Conservation (phyloP, 495 filamentous ascomycete species). For the Umbilicaria muhlenbergii region DNA sequence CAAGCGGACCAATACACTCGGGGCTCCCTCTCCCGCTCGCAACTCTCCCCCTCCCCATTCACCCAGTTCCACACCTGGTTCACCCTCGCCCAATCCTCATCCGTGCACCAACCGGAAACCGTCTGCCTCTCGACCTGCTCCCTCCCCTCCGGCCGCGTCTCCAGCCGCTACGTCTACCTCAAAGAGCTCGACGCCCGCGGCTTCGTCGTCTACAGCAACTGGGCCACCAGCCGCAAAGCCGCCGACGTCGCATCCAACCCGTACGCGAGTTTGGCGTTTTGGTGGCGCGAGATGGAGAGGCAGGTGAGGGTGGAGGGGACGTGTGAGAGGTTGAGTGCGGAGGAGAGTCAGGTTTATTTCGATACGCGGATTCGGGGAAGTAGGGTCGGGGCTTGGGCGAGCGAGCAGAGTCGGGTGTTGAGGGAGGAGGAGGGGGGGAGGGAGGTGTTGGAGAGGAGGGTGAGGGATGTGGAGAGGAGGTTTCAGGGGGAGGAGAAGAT, state of each 20-base stretch:
- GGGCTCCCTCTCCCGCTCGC: constrained; percentile 23
- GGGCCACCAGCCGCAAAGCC: constrained; percentile 53
- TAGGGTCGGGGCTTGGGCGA: constrained; percentile 87
- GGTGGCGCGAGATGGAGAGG: constrained; percentile 53
- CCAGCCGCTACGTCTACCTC: constrained; percentile 75
- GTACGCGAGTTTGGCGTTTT: constrained; percentile 59
- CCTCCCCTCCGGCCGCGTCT: constrained; percentile 74
- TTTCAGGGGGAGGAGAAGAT: constrained; percentile 42
- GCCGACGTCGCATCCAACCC: constrained; percentile 48
- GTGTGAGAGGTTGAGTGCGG: constrained; percentile 45
- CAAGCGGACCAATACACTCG: constrained; percentile 9
- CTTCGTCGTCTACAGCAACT: constrained; percentile 90
- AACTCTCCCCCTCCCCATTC: constrained; percentile 40
- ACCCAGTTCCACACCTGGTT: constrained; percentile 84
- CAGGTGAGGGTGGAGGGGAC: constrained; percentile 75
- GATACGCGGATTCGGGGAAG: constrained; percentile 60
- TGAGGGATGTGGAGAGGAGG: constrained; percentile 3
- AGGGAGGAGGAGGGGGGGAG: neutral
- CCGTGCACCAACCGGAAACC: constrained; percentile 51
- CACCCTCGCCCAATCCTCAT: constrained; percentile 41
- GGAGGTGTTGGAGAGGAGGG: neutral
- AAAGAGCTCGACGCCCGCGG: constrained; percentile 59
- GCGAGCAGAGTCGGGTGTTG: constrained; percentile 47
- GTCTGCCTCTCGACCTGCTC: constrained; percentile 67
- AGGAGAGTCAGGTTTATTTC: constrained; percentile 79